Conservation (phyloP, 345 rosid genomes). For the Aurinia saxatilis region DNA sequence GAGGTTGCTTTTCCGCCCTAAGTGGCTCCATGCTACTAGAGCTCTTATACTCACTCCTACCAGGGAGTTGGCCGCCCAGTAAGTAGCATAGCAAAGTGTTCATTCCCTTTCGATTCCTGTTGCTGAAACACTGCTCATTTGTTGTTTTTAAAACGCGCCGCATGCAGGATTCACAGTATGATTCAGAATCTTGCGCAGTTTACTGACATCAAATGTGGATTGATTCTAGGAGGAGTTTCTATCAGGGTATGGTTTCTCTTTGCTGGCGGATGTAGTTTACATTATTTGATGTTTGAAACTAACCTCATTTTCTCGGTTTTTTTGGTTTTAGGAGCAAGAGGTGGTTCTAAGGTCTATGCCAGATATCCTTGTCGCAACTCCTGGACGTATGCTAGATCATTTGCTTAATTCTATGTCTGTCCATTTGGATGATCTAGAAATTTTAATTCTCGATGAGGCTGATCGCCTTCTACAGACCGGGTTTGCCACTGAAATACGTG, state of each 20-base stretch:
- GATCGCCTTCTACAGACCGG: slow-evolving; percentile 97
- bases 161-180: slow-evolving; percentile 95
- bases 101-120: background rate
- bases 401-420: slow-evolving; percentile 93
- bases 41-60: slow-evolving; percentile 95
- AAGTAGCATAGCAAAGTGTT: slow-evolving; percentile 25
- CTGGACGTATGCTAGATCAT: slow-evolving; percentile 97
- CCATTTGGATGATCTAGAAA: slow-evolving; percentile 88
- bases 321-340: slow-evolving; percentile 63
- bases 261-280: background rate
- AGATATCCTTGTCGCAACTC: slow-evolving; percentile 98
- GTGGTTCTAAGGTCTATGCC: slow-evolving; percentile 86
- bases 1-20: slow-evolving; percentile 82
- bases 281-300: background rate
- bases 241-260: slow-evolving; percentile 47
- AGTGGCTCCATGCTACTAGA: slow-evolving; percentile 67
- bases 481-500: slow-evolving; percentile 85
- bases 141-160: background rate
- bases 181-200: slow-evolving; percentile 75
- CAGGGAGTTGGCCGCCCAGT: slow-evolving; percentile 93
- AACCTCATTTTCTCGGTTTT: background rate
- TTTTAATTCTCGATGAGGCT: slow-evolving; percentile 92
- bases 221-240: slow-evolving; percentile 92
- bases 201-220: slow-evolving; percentile 84
- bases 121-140: background rate